phyloP scores from a whole-genome alignment of 257 asterid genomes.

The Orobanche coerulescens region DNA sequence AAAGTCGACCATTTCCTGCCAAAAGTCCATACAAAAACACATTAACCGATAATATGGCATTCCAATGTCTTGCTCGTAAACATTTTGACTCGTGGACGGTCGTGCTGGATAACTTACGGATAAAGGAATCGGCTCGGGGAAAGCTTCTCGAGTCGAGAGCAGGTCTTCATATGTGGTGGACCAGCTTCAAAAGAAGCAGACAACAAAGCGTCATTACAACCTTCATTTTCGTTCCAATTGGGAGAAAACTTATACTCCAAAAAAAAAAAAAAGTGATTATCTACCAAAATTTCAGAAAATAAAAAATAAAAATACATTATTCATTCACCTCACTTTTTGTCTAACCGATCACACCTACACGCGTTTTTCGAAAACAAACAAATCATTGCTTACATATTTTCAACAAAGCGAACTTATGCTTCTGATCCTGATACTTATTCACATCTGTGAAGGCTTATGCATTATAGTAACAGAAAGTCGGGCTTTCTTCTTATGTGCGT shows the following conservation, averaged over 20 bases:
- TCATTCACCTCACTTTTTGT: too few species aligned
- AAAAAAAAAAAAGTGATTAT: neutral
- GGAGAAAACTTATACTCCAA: neutral
- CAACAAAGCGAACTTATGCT: neutral
- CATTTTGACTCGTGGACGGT: neutral
- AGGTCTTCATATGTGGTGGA: conserved; percentile 75
- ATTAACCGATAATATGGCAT: neutral
- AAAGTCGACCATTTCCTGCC: conserved; percentile 96
- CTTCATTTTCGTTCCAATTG: too few species aligned
- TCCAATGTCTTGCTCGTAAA: neutral
- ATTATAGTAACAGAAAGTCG: neutral
- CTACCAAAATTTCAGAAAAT: neutral
- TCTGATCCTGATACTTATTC: too few species aligned
- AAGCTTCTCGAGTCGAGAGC: conserved; percentile 72
- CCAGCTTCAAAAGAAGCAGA: conserved; percentile 60
- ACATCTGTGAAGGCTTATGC: neutral
- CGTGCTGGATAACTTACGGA: conserved; percentile 39
- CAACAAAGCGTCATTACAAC: neutral
- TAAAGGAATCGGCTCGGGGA: conserved; percentile 62
- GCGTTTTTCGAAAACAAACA: too few species aligned
- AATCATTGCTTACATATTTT: too few species aligned
- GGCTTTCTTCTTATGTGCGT: too few species aligned
- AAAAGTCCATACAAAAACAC: conserved; percentile 13
- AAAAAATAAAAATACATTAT: too few species aligned
- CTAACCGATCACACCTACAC: too few species aligned